These are phyloP conservation scores for Ustilago trichophora DNA, from an alignment of 1,284 basidiomycete species.

Conservation along the genomic window DNA sequence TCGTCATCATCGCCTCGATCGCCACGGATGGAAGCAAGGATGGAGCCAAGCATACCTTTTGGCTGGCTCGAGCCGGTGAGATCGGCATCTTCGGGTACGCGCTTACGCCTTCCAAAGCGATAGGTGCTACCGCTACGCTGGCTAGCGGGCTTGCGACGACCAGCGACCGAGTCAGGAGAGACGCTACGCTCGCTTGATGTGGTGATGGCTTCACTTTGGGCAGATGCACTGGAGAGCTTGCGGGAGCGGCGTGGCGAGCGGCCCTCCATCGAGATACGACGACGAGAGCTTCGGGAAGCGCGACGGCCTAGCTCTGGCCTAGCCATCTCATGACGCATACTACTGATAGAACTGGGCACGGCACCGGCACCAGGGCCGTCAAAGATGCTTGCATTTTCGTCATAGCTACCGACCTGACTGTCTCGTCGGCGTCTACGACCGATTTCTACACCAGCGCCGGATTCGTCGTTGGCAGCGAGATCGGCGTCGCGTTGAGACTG, in stretches of 20 bases:
- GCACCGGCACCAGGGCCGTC: slow-evolving; percentile 63
- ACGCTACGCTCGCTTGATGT: slow-evolving; percentile 39
- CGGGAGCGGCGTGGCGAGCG: slow-evolving; percentile 43
- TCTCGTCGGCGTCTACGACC: slow-evolving; percentile 50
- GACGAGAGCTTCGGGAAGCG: slow-evolving; percentile 50
- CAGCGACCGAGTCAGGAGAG: slow-evolving; percentile 39
- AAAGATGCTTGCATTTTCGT: slow-evolving; percentile 60
- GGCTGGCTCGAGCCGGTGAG: slow-evolving; percentile 28
- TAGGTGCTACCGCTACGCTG: slow-evolving; percentile 49
- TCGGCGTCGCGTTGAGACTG: slow-evolving; percentile 25
- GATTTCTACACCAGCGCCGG: slow-evolving; percentile 18
- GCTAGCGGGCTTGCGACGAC: slow-evolving; percentile 42
- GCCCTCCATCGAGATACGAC: slow-evolving; percentile 56
- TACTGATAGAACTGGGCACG: slow-evolving; percentile 60
- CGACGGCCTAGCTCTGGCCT: slow-evolving; percentile 51
- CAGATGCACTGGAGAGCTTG: slow-evolving; percentile 36
- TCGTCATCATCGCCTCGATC: slow-evolving; percentile 50
- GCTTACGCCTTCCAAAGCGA: slow-evolving; percentile 44
- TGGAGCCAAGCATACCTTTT: slow-evolving; percentile 58
- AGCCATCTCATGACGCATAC: slow-evolving; percentile 50
- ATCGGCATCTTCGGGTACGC: slow-evolving; percentile 32
- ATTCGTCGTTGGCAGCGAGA: slow-evolving; percentile 15
- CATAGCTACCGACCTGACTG: slow-evolving; percentile 64
- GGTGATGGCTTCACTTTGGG: slow-evolving; percentile 43
- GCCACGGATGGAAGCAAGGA: slow-evolving; percentile 60